Conservation (phyloP, 2,329 filamentous ascomycete genomes). For the Fusarium veterinarium region DNA sequence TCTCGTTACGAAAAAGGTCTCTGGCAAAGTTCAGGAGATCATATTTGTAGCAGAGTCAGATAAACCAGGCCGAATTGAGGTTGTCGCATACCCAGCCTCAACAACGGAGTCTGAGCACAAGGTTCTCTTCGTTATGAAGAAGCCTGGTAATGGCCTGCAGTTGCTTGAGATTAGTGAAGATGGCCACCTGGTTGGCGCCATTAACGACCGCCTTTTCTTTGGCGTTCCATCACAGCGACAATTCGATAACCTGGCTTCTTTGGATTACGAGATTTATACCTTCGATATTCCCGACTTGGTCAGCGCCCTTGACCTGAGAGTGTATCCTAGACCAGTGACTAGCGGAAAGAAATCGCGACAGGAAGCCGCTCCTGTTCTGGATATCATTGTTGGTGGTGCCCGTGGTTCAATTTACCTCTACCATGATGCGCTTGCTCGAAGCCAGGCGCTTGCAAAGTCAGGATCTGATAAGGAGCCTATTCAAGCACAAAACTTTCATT, state of each 20-base stretch:
- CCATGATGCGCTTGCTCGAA: constrained; percentile 74
- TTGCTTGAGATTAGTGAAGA: constrained; percentile 62
- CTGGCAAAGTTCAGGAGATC: constrained; percentile 55
- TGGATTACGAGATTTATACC: constrained; percentile 66
- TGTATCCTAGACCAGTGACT: constrained; percentile 42
- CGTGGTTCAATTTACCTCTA: constrained; percentile 86
- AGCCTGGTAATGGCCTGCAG: constrained; percentile 51
- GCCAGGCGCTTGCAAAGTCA: constrained; percentile 58
- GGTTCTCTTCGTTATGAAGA: constrained; percentile 52
- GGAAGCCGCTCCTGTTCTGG: constrained; percentile 60
- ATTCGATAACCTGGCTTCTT: constrained; percentile 39
- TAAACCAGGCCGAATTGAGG: constrained; percentile 49
- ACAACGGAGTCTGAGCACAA: constrained; percentile 47
- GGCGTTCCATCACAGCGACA: constrained; percentile 43
- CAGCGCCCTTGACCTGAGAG: constrained; percentile 73
- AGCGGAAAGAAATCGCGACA: constrained; percentile 42
- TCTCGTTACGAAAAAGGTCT: constrained; percentile 54
- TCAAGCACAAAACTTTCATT: constrained; percentile 79
- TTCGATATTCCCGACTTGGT: constrained; percentile 73
- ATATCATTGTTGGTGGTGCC: constrained; percentile 81
- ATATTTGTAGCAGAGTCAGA: constrained; percentile 60
- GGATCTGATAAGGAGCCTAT: constrained; percentile 60
- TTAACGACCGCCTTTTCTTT: constrained; percentile 53
- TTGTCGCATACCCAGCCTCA: constrained; percentile 60
- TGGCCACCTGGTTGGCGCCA: constrained; percentile 64